A percentile compares a stretch with the other conserved stretches of the same genome.
These are phyloP conservation scores for Tylopilus cervinicoccineus DNA, from an alignment of 768 basidiomycete species.

Conservation along the genomic window DNA sequence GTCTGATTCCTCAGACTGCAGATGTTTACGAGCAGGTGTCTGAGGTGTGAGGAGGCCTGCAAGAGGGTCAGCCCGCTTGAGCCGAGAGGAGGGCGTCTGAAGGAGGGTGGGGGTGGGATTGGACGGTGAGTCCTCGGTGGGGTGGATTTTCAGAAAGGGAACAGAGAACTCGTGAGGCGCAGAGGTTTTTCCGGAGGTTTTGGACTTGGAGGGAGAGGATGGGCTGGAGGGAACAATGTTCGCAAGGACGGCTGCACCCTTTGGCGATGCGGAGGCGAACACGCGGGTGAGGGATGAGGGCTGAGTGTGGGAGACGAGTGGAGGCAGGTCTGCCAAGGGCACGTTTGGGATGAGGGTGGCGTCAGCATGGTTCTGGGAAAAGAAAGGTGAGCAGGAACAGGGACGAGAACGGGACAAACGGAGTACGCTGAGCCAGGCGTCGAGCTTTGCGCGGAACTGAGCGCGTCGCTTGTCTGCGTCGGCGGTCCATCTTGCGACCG, in stretches of 20 bases:
- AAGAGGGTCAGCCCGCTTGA: conserved; percentile 30
- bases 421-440: conserved; percentile 58
- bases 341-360: conserved; percentile 46
- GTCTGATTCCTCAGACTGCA: conserved; percentile 35
- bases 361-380: conserved; percentile 48
- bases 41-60: conserved; percentile 35
- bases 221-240: conserved; percentile 30
- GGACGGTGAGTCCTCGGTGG: conserved; percentile 37
- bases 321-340: conserved; percentile 64
- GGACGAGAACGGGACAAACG: background rate
- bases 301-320: conserved; percentile 46
- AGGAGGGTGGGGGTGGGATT: conserved; percentile 54
- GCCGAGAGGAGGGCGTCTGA: conserved; percentile 58
- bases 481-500: conserved; percentile 84
- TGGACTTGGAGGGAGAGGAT: conserved; percentile 37
- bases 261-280: conserved; percentile 73
- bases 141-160: conserved; percentile 46
- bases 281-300: conserved; percentile 66
- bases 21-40: conserved; percentile 41
- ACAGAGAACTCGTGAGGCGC: conserved; percentile 11
- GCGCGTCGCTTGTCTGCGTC: conserved; percentile 57
- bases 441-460: conserved; percentile 55
- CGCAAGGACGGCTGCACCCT: conserved; percentile 36
- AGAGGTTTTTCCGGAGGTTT: conserved; percentile 29
- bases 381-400: conserved; percentile 8